Conservation (phyloP, 139 green algal genomes). For the Haematococcus lacustris region DNA sequence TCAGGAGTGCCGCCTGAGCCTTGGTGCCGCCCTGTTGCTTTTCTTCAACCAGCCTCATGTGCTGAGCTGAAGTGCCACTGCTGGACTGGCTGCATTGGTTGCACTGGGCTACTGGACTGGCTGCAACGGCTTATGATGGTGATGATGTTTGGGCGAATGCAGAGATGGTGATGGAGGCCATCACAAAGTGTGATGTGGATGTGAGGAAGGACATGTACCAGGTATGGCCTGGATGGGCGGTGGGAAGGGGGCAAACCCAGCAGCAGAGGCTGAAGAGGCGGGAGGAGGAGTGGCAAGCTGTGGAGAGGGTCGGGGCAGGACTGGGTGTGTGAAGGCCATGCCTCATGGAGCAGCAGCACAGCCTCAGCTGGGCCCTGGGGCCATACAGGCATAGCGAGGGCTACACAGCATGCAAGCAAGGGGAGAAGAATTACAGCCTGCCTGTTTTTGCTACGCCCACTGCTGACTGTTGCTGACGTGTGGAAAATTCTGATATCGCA, state of each 20-base stretch:
- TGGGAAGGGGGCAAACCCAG: no score
- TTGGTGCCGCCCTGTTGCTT: no score
- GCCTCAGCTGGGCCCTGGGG: background rate
- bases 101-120: no score
- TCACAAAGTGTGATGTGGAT: constrained; percentile 82
- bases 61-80: no score
- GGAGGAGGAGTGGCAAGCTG: background rate
- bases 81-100: no score
- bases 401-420: background rate
- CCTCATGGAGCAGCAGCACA: background rate
- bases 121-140: no score
- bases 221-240: no score
- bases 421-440: background rate
- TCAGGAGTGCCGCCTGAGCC: no score
- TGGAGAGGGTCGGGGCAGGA: background rate
- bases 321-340: background rate
- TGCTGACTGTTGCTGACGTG: background rate
- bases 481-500: background rate
- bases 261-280: background rate
- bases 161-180: constrained; percentile 57
- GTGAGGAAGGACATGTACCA: constrained; percentile 77
- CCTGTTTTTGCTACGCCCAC: background rate
- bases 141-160: no score
- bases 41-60: no score
- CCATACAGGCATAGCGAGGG: background rate